These are phyloP conservation scores for Phoma sp. DNA, from an alignment of 2,329 filamentous ascomycete species.

Conservation along the genomic window DNA sequence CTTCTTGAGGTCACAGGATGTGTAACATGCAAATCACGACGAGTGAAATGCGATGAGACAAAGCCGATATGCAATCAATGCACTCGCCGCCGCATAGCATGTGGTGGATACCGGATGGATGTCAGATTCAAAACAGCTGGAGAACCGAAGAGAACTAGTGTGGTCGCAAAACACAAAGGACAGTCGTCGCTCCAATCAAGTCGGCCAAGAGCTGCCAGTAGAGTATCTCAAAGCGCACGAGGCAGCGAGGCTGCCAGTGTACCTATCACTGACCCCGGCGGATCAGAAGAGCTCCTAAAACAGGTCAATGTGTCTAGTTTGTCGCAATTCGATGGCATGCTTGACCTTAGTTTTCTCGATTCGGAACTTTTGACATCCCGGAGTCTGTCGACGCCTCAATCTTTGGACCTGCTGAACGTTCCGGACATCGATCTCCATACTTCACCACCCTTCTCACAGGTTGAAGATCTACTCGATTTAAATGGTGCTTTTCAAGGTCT, in stretches of 20 bases:
- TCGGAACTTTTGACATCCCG: slow-evolving; percentile 5
- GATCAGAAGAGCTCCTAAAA: neutral
- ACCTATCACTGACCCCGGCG: neutral
- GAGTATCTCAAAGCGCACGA: neutral
- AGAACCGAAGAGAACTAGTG: slow-evolving; percentile 16
- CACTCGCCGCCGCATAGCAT: slow-evolving; percentile 66
- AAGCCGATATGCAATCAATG: slow-evolving; percentile 72
- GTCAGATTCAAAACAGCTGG: slow-evolving; percentile 65
- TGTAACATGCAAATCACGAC: slow-evolving; percentile 73
- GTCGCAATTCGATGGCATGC: slow-evolving; percentile 11
- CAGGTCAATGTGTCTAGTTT: neutral
- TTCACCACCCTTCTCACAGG: neutral
- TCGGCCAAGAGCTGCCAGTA: slow-evolving; percentile 2
- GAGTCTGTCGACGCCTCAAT: slow-evolving; percentile 14
- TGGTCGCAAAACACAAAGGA: slow-evolving; percentile 27
- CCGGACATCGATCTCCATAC: slow-evolving; percentile 6
- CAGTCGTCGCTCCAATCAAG: slow-evolving; percentile 7
- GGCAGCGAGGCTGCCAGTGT: neutral
- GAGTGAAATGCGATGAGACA: slow-evolving; percentile 74
- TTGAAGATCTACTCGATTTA: slow-evolving; percentile 1
- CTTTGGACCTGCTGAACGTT: slow-evolving; percentile 11
- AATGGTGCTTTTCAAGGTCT: neutral
- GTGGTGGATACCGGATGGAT: slow-evolving; percentile 73
- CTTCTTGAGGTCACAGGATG: slow-evolving; percentile 58
- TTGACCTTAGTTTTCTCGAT: slow-evolving; percentile 15